These are phyloP conservation scores for Tilletiaria anomala DNA, from an alignment of 1,284 basidiomycete species.

Conservation along the genomic window DNA sequence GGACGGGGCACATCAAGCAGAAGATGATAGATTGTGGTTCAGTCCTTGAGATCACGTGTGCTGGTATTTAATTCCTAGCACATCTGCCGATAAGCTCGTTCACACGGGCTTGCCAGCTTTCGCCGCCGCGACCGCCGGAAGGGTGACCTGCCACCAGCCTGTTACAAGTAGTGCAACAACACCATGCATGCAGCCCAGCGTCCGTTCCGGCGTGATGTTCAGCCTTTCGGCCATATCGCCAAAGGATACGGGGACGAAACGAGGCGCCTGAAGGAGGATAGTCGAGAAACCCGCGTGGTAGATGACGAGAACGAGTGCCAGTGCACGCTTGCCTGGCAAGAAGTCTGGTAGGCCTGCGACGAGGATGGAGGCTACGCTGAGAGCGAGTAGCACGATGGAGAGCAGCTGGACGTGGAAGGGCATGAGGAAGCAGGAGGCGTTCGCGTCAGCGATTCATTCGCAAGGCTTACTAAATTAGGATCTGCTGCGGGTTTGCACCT, in stretches of 20 bases:
- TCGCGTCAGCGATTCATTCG: conserved; percentile 51
- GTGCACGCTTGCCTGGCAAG: conserved; percentile 64
- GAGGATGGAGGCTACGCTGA: conserved; percentile 11
- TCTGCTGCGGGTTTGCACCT: conserved; percentile 50
- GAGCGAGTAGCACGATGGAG: conserved; percentile 7
- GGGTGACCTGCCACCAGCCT: conserved; percentile 37
- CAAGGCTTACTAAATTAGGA: conserved; percentile 49
- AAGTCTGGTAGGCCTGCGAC: conserved; percentile 48
- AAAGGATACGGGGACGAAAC: conserved; percentile 60
- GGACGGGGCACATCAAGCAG: too few species aligned
- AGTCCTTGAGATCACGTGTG: too few species aligned
- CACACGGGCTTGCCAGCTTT: not conserved
- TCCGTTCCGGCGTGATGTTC: conserved; percentile 15
- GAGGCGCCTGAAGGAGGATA: conserved; percentile 57
- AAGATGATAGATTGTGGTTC: too few species aligned
- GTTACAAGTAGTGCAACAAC: conserved; percentile 13
- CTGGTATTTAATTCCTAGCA: too few species aligned
- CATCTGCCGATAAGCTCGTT: too few species aligned
- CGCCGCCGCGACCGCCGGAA: not conserved
- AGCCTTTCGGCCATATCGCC: conserved; percentile 50
- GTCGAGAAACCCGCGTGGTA: conserved; percentile 63
- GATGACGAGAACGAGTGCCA: conserved; percentile 58
- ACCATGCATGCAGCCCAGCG: conserved; percentile 16
- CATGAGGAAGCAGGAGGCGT: conserved; percentile 50
- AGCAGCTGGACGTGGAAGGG: conserved; percentile 9